Percentiles rank a stretch among this genome's conserved stretches.
Evolutionary conservation across 2,329 filamentous ascomycete genomes (phyloP).

Genomic region (Verticillium isaacii): DNA sequence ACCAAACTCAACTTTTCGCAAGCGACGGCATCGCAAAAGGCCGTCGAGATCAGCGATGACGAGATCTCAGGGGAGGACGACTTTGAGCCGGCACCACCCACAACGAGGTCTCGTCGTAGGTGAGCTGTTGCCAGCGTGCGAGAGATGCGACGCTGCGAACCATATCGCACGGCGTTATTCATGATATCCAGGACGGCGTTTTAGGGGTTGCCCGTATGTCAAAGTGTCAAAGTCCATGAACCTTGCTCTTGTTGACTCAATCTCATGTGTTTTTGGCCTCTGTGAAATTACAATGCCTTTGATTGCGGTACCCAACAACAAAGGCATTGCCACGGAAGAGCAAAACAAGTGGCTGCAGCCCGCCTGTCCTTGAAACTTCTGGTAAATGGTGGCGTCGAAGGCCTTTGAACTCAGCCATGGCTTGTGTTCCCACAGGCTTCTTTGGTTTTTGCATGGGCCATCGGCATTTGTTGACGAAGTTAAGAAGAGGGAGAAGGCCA

Average conservation of each 20-base stretch:
- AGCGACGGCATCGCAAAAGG: conserved; percentile 36
- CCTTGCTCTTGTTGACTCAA: neutral
- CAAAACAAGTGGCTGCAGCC: neutral
- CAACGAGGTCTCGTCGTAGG: conserved; percentile 14
- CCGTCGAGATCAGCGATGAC: conserved; percentile 60
- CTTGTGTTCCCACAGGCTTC: no score
- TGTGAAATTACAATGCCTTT: no score
- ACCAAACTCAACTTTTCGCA: conserved; percentile 47
- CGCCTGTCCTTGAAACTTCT: neutral
- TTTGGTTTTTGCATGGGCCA: no score
- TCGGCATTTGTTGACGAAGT: no score
- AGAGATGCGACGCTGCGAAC: neutral
- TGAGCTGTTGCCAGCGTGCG: neutral
- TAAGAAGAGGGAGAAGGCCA: no score
- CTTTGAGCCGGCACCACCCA: conserved; percentile 48
- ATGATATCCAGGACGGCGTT: neutral
- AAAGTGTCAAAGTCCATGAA: neutral
- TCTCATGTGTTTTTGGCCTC: neutral
- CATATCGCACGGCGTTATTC: neutral
- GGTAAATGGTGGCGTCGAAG: no score
- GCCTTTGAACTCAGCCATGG: no score
- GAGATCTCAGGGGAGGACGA: conserved; percentile 59
- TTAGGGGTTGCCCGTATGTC: conserved; percentile 9
- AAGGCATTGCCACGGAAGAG: no score
- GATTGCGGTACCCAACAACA: no score